Base-by-base conservation (phyloP, 2,329 filamentous ascomycete species). In the Epichloe festucae region DNA sequence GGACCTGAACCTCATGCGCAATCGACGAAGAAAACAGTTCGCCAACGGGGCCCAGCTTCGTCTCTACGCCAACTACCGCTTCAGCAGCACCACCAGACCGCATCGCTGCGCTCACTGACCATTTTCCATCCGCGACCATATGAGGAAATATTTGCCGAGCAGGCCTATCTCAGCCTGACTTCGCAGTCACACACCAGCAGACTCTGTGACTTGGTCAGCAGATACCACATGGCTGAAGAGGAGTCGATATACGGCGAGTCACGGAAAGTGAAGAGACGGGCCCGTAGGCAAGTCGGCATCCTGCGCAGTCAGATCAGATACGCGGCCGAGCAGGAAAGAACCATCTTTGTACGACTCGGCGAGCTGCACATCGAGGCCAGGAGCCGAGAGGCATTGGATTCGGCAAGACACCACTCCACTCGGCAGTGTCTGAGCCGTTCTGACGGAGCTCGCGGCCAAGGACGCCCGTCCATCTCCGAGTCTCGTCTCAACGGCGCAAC, bases 311-410 rank as follows among this genome's bases (percentile, higher is more conserved):
- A 69, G 52, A 67, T 80, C 35, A 59, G 63, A n/a, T 66, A 72
- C 43, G 70, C 67, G 0, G 69, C 70, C 3, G 65, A 69, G 49
- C 73, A 78, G 57, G 72, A 80, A 57, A 69, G 64, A 50, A 56
- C 64, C 15, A 69, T 78, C 6, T 60, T 74, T 40, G 52, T 64
- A 15, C 65, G 75, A 3, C 63, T 81, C n/a, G 64, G 69, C 12
- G 75, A 79, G 52, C 56, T 81, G 14, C 66, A 70, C 36, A 61
- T 73, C 15, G 75, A 80, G 60, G 69, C 75, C 14, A 69, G 72
- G 56, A 71, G 68, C 40, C 67, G 69, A 3, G 69, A 73, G 49
- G 62, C 68, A 2, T 69, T 67, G 67, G 57, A 58, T 34, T 62
- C 66, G 39, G 60, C 68, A 2, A 61, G 62, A 42, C 57, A 62